Evolutionary conservation across 176 grass and related monocot genomes (phyloP).

Genomic region (Ensete ventricosum): DNA sequence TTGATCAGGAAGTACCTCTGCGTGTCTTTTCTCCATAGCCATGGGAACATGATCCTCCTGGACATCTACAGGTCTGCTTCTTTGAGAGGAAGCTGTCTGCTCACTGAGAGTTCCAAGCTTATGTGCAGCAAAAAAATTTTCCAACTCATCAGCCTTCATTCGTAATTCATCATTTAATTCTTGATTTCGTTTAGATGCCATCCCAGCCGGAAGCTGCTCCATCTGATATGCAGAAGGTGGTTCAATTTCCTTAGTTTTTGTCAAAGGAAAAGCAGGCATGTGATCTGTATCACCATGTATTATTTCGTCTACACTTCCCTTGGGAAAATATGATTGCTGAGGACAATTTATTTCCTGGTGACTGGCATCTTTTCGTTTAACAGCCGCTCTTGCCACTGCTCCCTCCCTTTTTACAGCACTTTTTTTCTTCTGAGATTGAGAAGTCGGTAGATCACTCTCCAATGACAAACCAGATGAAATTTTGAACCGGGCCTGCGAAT

Average conservation of each 20-base stretch:
- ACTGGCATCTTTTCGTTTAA: constrained; percentile 29
- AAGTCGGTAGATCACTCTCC: constrained; percentile 29
- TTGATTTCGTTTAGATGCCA: constrained; percentile 57
- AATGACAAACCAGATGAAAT: constrained; percentile 32
- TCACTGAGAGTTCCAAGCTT: constrained; percentile 44
- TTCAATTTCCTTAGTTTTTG: not conserved
- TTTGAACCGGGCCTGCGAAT: constrained; percentile 22
- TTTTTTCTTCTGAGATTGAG: constrained; percentile 28
- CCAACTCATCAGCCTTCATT: constrained; percentile 85
- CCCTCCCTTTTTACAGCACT: constrained; percentile 30
- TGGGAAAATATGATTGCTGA: constrained; percentile 35
- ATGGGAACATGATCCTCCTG: constrained; percentile 43
- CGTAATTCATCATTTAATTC: constrained; percentile 62
- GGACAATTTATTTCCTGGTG: constrained; percentile 32
- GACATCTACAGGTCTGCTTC: constrained; percentile 44
- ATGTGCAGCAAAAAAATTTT: constrained; percentile 81
- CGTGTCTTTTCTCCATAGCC: constrained; percentile 33
- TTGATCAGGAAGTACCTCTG: constrained; percentile 29
- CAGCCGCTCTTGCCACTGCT: constrained; percentile 23
- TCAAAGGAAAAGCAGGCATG: not conserved
- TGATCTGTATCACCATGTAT: constrained; percentile 12
- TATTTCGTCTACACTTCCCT: constrained; percentile 9
- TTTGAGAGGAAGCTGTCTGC: constrained; percentile 44
- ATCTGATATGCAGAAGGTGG: not conserved
- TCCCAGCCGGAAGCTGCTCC: constrained; percentile 33